Base-by-base conservation (phyloP, 1,284 basidiomycete species). In the Marasmius tenuissimus region DNA sequence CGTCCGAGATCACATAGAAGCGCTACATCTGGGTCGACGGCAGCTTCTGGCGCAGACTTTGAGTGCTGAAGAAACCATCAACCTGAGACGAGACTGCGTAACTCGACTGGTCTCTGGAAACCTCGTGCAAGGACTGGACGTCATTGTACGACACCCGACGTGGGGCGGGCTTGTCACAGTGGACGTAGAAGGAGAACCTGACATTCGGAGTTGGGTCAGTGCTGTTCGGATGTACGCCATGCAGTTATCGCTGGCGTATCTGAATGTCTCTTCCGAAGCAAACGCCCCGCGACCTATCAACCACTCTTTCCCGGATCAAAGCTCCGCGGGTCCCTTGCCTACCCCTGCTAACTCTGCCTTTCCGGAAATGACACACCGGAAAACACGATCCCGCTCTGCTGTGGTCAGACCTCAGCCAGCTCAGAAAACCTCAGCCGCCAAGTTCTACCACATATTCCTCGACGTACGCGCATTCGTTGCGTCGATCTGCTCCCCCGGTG, bases 401-500 rank as follows among this genome's bases (percentile, higher is more conserved):
- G 83, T 79, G 34, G 76, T 84, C 33, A 74, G 74, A 22, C 73
- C 71, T 54, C 71, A 49, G 52, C 67, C 61, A 58, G 63, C 73
- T 47, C 37, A 72, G 14, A 83, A 81, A 63, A 77, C 77, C 8
- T 66, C 80, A n/a, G 74, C 83, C 33, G 83, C 83, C 61, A 90
- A 90, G 68, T 94, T 95, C 72, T 94, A 91, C 72, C 95, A 98
- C 71, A 83, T 96, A 62, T 92, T 91, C 68, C 82, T 98, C 63
- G 95, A 98, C 68, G 76, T 98, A 12, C 89, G 93, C 40, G 94
- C 95, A 0, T 96, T 98, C 69, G 90, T 96, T 33, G 96, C 95
- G 6, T 91, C 90, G 7, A 90, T 90, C 1, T 98, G 96, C 74
- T 82, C 87, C 0, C 91, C 94, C 0, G 96, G 95, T 14, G 96